Evolutionary conservation across 2,329 filamentous ascomycete species (phyloP).

Genomic region (Blastomyces gilchristii): DNA sequence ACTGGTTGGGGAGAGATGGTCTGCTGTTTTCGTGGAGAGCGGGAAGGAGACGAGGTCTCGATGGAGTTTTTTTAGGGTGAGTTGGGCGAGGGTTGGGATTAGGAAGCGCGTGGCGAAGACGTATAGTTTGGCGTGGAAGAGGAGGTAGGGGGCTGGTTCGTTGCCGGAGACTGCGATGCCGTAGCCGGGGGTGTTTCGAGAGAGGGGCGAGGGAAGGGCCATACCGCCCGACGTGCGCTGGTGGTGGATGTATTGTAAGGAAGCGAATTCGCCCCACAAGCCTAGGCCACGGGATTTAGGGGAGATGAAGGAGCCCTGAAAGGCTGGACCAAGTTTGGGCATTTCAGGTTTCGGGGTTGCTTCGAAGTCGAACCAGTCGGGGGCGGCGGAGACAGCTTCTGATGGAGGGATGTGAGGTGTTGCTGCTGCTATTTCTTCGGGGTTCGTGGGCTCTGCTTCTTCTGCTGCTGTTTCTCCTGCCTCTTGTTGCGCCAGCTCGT

Average conservation of each 20-base stretch:
- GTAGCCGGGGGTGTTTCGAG: conserved; percentile 10
- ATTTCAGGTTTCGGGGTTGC: conserved; percentile 9
- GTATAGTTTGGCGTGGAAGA: conserved; percentile 37
- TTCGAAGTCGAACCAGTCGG: conserved; percentile 13
- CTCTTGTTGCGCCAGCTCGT: conserved; percentile 10
- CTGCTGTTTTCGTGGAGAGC: conserved; percentile 13
- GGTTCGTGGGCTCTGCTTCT: conserved; percentile 11
- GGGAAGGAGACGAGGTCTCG: conserved; percentile 27
- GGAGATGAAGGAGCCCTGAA: conserved; percentile 23
- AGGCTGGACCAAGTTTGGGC: conserved; percentile 14
- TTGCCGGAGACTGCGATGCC: conserved; percentile 10
- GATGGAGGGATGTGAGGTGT: not conserved
- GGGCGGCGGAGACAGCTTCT: conserved; percentile 6
- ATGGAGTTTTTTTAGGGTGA: conserved; percentile 33
- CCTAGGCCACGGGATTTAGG: conserved; percentile 25
- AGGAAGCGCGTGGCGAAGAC: conserved; percentile 35
- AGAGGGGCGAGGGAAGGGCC: conserved; percentile 9
- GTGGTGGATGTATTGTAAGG: conserved; percentile 28
- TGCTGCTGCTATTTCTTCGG: conserved; percentile 11
- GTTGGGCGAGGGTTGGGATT: conserved; percentile 31
- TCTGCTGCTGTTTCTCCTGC: conserved; percentile 5
- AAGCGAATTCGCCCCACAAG: conserved; percentile 32
- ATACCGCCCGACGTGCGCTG: conserved; percentile 11
- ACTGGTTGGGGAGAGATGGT: conserved; percentile 16
- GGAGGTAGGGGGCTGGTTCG: conserved; percentile 26